phyloP scores from a whole-genome alignment of 441 rosid species.

The Pelargonium australe region DNA sequence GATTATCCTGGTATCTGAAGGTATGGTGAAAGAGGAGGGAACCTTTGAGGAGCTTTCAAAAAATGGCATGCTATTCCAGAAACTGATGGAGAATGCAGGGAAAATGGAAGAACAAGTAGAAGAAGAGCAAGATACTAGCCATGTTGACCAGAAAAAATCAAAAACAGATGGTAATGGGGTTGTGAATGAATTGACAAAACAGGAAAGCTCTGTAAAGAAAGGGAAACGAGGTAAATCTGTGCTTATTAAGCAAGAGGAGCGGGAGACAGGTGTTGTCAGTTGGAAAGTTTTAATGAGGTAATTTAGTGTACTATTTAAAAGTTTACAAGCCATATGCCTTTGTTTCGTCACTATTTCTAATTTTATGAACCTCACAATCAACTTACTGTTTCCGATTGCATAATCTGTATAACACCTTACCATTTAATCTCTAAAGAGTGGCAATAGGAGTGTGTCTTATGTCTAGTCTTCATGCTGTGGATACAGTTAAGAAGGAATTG shows the following conservation, averaged over 20 bases:
- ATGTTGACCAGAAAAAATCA: constrained; percentile 28
- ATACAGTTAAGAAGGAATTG: not conserved
- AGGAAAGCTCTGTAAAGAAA: constrained; percentile 39
- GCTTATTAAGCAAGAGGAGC: constrained; percentile 93
- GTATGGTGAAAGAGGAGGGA: constrained; percentile 83
- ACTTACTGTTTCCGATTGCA: constrained; percentile 1
- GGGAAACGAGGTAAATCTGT: constrained; percentile 72
- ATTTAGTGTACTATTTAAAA: constrained; percentile 16
- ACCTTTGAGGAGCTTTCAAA: constrained; percentile 79
- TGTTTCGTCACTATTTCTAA: not conserved
- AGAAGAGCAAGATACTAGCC: constrained; percentile 45
- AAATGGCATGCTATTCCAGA: constrained; percentile 66
- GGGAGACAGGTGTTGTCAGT: constrained; percentile 94
- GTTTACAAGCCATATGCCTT: not conserved
- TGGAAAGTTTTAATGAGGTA: constrained; percentile 80
- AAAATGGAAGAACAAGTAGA: constrained; percentile 83
- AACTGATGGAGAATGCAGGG: constrained; percentile 96
- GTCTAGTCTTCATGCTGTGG: not conserved
- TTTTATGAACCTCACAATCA: not conserved
- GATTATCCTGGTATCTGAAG: constrained; percentile 77
- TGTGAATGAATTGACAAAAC: constrained; percentile 31
- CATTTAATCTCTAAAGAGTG: not conserved
- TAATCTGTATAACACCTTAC: not conserved
- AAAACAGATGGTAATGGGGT: constrained; percentile 51
- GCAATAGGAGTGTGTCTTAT: not conserved